Conservation (phyloP, 768 basidiomycete species). For the Boletus barrowsii region DNA sequence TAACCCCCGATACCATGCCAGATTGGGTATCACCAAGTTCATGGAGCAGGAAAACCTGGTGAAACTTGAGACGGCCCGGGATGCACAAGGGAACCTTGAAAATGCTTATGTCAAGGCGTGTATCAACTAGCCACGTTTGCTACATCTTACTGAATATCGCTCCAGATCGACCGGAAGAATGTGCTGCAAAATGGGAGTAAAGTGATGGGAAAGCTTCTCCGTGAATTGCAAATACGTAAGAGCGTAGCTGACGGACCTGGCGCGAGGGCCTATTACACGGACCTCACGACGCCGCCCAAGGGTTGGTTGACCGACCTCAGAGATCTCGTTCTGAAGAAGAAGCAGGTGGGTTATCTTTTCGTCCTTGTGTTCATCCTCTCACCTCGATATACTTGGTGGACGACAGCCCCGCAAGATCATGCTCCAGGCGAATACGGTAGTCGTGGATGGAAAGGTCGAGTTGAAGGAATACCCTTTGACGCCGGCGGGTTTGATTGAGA, state of each 20-base stretch:
- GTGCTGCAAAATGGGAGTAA: conserved; percentile 64
- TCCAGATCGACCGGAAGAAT: conserved; percentile 67
- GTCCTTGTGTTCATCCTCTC: background rate
- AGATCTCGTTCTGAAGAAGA: conserved; percentile 75
- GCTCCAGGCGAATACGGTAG: conserved; percentile 76
- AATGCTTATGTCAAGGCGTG: conserved; percentile 69
- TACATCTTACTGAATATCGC: background rate
- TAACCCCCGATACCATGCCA: conserved; percentile 24
- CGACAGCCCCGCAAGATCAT: conserved; percentile 78
- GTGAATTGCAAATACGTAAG: conserved; percentile 82
- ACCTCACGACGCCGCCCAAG: conserved; percentile 66
- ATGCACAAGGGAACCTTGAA: conserved; percentile 53
- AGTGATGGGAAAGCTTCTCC: conserved; percentile 68
- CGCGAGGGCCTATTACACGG: conserved; percentile 75
- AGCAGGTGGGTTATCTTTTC: conserved; percentile 50
- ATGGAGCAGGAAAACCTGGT: conserved; percentile 71
- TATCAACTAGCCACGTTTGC: conserved; percentile 2
- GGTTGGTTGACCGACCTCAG: conserved; percentile 77
- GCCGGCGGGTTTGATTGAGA: conserved; percentile 70
- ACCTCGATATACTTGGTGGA: background rate
- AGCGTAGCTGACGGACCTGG: conserved; percentile 82
- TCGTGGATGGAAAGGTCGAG: conserved; percentile 64
- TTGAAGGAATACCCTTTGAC: conserved; percentile 80
- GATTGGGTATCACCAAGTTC: conserved; percentile 80
- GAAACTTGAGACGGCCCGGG: conserved; percentile 63